Base-by-base conservation (phyloP, 1,284 basidiomycete genomes). In the Exsudoporus floridanus region DNA sequence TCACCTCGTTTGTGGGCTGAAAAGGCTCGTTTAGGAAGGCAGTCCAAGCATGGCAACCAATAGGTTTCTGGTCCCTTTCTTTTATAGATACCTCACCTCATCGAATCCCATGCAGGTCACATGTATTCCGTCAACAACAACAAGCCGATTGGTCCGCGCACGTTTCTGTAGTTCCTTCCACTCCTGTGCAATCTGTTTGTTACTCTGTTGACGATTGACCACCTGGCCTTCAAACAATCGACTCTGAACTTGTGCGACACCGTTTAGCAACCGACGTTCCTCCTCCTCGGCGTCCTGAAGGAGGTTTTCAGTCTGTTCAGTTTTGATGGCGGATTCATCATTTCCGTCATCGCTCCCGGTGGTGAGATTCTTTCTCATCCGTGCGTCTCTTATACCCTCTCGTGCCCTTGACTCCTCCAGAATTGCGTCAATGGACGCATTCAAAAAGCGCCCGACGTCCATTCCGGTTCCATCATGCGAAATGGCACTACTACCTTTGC, bases 141-240 rank as follows among this genome's bases (percentile, higher is more conserved):
- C 70, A 1, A 73, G 73, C 14, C 74, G 70, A 49, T 75, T 67
- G n/a, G 56, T 64, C 35, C 70, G 69, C 12, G 65, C 74, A 21
- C 76, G 73, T 61, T 77, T 79, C 60, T 77, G 73, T 33, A 78
- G 44, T 35, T 72, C 70, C 34, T 66, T 63, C 79, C 77, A 81
- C 53, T 79, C 77, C 13, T 69, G 54, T 3, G 74, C 74, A 44
- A 77, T 76, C 23, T 76, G 65, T 41, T 72, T 70, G 56, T 79
- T 77, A 41, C 63, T 61, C 53, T 68, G 62, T 27, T 7, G 37
- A 23, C 71, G 73, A 34, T 70, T 52, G 35, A 83, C 61, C 40
- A 81, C 38, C 58, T 72, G 73, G 5, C 83, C 83, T 55, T 85
- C 83, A 52, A 84, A 85, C 21, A 84, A 61, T 30, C 81, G 72